Conservation (phyloP, 2,329 filamentous ascomycete genomes). For the Colletotrichum australisinense region DNA sequence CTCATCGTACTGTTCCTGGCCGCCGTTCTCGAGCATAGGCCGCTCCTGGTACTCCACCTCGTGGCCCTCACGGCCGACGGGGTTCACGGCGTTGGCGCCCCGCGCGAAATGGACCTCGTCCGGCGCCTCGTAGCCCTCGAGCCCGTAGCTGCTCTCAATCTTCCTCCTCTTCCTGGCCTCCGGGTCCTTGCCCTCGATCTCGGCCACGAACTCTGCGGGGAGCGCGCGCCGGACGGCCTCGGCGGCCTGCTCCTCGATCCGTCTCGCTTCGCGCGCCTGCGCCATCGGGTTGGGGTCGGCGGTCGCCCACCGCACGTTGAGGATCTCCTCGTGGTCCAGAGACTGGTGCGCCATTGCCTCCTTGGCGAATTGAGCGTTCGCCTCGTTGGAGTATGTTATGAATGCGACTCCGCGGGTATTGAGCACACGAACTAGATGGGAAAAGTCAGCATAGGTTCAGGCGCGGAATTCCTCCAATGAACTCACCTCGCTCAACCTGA, state of each 20-base stretch:
- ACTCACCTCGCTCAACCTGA: slow-evolving; percentile 79
- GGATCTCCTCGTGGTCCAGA: slow-evolving; percentile 88
- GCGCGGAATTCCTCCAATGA: neutral
- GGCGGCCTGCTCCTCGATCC: slow-evolving; percentile 95
- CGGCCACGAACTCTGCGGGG: slow-evolving; percentile 89
- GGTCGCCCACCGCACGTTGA: slow-evolving; percentile 98
- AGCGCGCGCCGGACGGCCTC: slow-evolving; percentile 91
- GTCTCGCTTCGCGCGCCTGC: slow-evolving; percentile 87
- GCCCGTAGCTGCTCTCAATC: slow-evolving; percentile 87
- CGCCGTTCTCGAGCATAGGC: slow-evolving; percentile 65
- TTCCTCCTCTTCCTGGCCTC: slow-evolving; percentile 89
- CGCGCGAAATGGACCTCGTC: slow-evolving; percentile 94
- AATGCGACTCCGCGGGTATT: slow-evolving; percentile 93
- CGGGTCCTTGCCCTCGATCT: slow-evolving; percentile 91
- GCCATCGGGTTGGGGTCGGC: slow-evolving; percentile 96
- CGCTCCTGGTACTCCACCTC: slow-evolving; percentile 73
- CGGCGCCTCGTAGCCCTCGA: slow-evolving; percentile 92
- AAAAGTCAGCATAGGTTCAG: neutral
- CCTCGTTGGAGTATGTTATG: slow-evolving; percentile 92
- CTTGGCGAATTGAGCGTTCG: slow-evolving; percentile 82
- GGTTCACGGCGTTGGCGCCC: slow-evolving; percentile 76
- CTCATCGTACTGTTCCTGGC: slow-evolving; percentile 42
- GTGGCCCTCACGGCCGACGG: slow-evolving; percentile 66
- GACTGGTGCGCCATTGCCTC: slow-evolving; percentile 97
- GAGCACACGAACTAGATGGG: slow-evolving; percentile 73